Percentiles rank a stretch among this genome's conserved stretches.
These are phyloP conservation scores for Dendrobium chrysotoxum DNA, from an alignment of 106 monocot species.

Conservation along the genomic window DNA sequence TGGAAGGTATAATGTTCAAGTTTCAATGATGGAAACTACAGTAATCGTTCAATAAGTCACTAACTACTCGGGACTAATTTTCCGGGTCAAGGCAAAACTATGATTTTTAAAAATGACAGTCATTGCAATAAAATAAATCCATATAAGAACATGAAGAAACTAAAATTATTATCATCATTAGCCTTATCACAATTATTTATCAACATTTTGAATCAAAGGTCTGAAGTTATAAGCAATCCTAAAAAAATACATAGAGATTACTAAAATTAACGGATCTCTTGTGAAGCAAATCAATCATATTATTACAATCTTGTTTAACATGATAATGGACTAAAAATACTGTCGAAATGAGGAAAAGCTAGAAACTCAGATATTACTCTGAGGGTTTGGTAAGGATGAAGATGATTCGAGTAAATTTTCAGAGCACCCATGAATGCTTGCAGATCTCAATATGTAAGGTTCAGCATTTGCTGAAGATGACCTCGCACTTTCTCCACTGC, in stretches of 20 bases:
- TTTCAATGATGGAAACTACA: not conserved
- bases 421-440: constrained; percentile 49
- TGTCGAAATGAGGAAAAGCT: not conserved
- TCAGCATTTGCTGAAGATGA: constrained; percentile 38
- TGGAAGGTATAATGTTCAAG: not conserved
- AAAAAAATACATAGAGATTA: not conserved
- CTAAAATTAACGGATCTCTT: not conserved
- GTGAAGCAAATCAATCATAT: not conserved
- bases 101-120: not conserved
- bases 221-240: not conserved
- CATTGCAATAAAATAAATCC: not conserved
- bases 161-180: not conserved
- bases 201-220: not conserved
- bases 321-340: not conserved
- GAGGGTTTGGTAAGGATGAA: constrained; percentile 51
- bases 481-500: constrained; percentile 14
- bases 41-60: not conserved
- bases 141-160: not conserved
- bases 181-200: not conserved
- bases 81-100: not conserved
- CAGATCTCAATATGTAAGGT: constrained; percentile 34
- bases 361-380: constrained; percentile 17
- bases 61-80: not conserved
- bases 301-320: not conserved
- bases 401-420: constrained; percentile 45